Evolutionary conservation across 805 yeast species (phyloP), one percentile per base, ranked within the genome.

Genomic region (Schwanniomyces sp.): DNA sequence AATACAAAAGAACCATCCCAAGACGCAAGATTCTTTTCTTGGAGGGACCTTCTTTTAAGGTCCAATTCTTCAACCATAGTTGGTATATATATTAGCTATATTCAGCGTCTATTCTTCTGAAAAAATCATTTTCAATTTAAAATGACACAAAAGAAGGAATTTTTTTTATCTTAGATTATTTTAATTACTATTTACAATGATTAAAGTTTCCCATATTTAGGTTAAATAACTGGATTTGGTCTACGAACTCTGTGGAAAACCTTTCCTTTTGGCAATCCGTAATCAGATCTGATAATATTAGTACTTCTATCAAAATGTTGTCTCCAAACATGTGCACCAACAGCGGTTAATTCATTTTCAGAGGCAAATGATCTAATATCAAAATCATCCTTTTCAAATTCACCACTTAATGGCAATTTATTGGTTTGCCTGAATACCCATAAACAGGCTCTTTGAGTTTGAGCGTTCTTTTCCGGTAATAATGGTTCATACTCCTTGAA

Each of bases 271-370:
- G 84, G 85, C 51, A 92, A 74, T 4, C 90, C 92, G 62, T 86
- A 88, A 61, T 77, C 66, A 52, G 76, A 79, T 66, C 98, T 83
- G 25, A 91, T 85, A 3, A 62, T 64, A 27, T 76, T 77, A 39
- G 88, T 86, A 56, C 85, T 80, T 57, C 88, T 72, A 67, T 94
- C 98, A 82, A 86, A 92, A 37, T 68, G 73, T 55, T 85, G 82
- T 76, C 98, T 84, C 92, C 96, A 92, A 40, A 89, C 76, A 64
- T 90, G 96, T 1, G 96, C 97, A 25, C 98, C 97, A 41, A 91
- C 82, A 1, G 97, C 82, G n/a, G 72, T 70, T 55, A 94, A 76
- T 4, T 73, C 63, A 64, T 87, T 63, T 3, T 66, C 52, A 3
- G 67, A 73, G 12, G 75, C 87, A 64, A 90, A 91, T 6, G 61